Conservation (phyloP, 139 green algal species). For the Closterium sp. region DNA sequence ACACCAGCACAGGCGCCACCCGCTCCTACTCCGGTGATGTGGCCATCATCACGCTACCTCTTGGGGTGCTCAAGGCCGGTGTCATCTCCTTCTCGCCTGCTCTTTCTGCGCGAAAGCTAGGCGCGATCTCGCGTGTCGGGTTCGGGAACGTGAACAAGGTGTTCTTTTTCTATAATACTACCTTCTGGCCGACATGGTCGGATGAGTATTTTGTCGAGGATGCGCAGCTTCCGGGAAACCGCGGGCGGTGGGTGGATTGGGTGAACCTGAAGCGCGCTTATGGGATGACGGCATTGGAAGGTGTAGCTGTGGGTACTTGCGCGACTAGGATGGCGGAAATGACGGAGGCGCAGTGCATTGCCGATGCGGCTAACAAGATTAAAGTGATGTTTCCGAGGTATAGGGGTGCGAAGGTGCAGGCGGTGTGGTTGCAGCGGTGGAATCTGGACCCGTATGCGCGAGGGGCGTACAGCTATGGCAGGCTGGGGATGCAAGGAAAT, state of each 20-base stretch:
- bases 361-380: constrained; percentile 69
- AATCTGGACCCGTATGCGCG: background rate
- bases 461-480: background rate
- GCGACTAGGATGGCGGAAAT: constrained; percentile 60
- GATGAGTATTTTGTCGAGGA: constrained; percentile 61
- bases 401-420: background rate
- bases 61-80: background rate
- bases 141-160: background rate
- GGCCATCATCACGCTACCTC: background rate
- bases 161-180: background rate
- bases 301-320: constrained; percentile 71
- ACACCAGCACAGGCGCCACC: constrained; percentile 11
- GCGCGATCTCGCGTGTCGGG: background rate
- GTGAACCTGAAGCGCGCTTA: background rate
- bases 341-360: constrained; percentile 47
- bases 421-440: background rate
- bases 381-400: constrained; percentile 62
- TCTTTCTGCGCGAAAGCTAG: background rate
- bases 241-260: background rate
- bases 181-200: background rate
- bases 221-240: background rate
- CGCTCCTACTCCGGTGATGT: constrained; percentile 29
- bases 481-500: background rate
- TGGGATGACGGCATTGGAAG: constrained; percentile 67
- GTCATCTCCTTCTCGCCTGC: background rate